Conservation (phyloP, 1,284 basidiomycete species). For the Paramarasmius palmivorus region DNA sequence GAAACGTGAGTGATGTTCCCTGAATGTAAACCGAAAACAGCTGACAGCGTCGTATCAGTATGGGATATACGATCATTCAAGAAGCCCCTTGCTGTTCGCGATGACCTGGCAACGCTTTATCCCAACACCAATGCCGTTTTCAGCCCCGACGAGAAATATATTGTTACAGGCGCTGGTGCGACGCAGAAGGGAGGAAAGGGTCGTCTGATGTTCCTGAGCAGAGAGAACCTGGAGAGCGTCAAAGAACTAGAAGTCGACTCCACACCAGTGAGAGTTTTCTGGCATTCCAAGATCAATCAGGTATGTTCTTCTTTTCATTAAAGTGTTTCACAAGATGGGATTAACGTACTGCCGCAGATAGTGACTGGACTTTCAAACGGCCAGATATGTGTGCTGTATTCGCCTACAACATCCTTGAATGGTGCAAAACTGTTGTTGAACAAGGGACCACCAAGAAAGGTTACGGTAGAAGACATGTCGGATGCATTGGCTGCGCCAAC, state of each 20-base stretch:
- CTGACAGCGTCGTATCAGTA: conserved; percentile 43
- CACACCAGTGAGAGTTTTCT: conserved; percentile 85
- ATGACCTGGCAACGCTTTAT: conserved; percentile 76
- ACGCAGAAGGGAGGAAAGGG: conserved; percentile 68
- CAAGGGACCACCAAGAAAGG: conserved; percentile 71
- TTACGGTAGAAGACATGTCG: conserved; percentile 82
- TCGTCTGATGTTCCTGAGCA: conserved; percentile 71
- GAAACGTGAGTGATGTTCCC: conserved; percentile 67
- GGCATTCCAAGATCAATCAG: conserved; percentile 99
- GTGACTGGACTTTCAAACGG: conserved; percentile 88
- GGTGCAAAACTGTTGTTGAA: conserved; percentile 89
- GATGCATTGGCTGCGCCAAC: conserved; percentile 78
- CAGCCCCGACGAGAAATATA: conserved; percentile 86
- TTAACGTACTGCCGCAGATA: conserved; percentile 53
- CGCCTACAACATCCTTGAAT: conserved; percentile 82
- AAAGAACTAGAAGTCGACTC: conserved; percentile 66
- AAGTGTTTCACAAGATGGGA: background rate
- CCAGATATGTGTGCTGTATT: conserved; percentile 87
- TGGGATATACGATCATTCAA: conserved; percentile 93
- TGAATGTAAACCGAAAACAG: conserved; percentile 13
- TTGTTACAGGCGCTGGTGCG: conserved; percentile 81
- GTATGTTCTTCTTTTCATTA: conserved; percentile 40
- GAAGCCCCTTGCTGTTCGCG: conserved; percentile 74
- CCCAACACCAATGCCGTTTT: conserved; percentile 91
- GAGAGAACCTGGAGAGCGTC: conserved; percentile 67